Conservation (phyloP, 257 asterid species). For the Jasminum sambac region DNA sequence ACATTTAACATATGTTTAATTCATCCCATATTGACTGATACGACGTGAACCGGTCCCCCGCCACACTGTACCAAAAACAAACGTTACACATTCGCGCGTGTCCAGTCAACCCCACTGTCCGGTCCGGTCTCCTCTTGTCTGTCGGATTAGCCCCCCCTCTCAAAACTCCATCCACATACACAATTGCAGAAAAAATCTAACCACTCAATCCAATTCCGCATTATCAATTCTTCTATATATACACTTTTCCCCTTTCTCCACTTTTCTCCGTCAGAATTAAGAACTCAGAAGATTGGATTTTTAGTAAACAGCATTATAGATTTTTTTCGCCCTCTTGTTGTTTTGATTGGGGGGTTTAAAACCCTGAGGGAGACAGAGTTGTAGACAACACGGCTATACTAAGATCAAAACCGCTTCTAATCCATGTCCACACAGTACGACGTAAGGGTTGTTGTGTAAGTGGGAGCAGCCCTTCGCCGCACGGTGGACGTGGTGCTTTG, state of each 20-base stretch:
- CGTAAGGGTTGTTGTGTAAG: conserved; percentile 77
- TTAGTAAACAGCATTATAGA: background rate
- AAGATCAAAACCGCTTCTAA: conserved; percentile 45
- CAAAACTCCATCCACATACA: background rate
- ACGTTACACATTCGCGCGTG: background rate
- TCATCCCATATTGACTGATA: too few relatives aligned
- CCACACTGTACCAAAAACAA: background rate
- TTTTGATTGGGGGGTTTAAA: conserved; percentile 38
- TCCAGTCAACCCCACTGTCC: too few relatives aligned
- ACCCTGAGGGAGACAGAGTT: conserved; percentile 44
- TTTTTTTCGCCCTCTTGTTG: background rate
- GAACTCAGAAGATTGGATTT: conserved; percentile 16
- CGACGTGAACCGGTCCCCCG: too few relatives aligned
- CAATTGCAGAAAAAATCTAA: background rate
- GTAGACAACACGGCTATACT: conserved; percentile 88
- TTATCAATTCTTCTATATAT: background rate
- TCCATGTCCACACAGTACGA: conserved; percentile 70
- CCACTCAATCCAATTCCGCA: background rate
- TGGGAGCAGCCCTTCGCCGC: conserved; percentile 84
- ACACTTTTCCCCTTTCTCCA: background rate
- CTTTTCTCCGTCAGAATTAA: background rate
- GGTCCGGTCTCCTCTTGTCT: background rate
- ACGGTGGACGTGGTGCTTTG: conserved; percentile 99
- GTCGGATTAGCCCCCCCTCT: background rate
- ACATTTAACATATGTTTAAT: too few relatives aligned